phyloP scores from a whole-genome alignment of 192 early-diverging fungal species.

The Spizellomyces sp. region DNA sequence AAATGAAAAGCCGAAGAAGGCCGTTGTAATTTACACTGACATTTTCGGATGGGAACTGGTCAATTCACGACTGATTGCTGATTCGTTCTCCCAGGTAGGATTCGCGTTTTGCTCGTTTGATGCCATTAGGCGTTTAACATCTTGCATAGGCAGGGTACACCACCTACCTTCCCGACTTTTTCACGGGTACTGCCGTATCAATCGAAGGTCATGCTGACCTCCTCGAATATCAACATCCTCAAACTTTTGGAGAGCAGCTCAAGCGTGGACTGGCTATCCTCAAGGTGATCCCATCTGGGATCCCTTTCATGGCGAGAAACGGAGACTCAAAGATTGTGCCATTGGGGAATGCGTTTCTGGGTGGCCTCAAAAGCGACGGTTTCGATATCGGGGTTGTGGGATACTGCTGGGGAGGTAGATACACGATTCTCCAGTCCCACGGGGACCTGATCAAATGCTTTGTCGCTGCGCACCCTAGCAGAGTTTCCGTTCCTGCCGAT shows the following conservation, averaged over 20 bases:
- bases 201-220: neutral
- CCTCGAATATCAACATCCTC: neutral
- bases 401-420: too few relatives aligned
- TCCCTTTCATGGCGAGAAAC: conserved; percentile 1
- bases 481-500: neutral
- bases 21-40: neutral
- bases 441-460: too few relatives aligned
- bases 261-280: neutral
- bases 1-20: neutral
- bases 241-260: neutral
- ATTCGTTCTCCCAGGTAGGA: conserved; percentile 5
- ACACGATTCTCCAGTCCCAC: too few relatives aligned
- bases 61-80: conserved; percentile 16
- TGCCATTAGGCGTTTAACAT: neutral
- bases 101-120: neutral
- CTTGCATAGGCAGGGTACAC: too few relatives aligned
- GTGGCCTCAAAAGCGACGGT: too few relatives aligned
- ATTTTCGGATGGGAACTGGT: conserved; percentile 7
- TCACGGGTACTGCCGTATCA: conserved; percentile 1
- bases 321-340: conserved; percentile 3
- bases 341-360: neutral
- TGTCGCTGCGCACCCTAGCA: neutral
- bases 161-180: conserved; percentile 15
- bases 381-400: too few relatives aligned
- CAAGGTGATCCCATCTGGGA: neutral